Evolutionary conservation across 1,284 basidiomycete species (phyloP), one percentile per base, ranked within the genome.

Genomic region (Melanopsichium pennsylvanicum): DNA sequence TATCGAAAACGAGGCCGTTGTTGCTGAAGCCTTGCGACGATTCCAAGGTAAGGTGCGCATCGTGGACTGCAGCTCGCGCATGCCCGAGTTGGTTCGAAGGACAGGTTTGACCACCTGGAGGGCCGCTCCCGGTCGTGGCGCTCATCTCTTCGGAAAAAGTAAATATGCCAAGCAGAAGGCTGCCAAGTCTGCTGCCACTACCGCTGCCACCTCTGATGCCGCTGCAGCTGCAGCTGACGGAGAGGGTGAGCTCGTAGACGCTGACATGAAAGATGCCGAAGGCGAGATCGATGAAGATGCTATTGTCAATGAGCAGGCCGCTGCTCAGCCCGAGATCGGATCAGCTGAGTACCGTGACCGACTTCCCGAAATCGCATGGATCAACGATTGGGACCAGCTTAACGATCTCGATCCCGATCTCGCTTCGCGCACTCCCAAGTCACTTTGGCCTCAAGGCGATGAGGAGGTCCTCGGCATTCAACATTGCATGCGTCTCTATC

Each of bases 1-100:
- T 1, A 86, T 94, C 25, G 96, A 98, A 83, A 97, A 99, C 81
- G 96, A 99, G 82, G 92, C 96, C 8, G 95, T 98, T 57, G 85
- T 98, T 26, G 90, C 92, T 2, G 89, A 90, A 27, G 93, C 78
- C 4, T 43, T 80, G 27, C 69, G 76, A 22, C 71, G 74, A 35
- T 63, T 59, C 42, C 41, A 27, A 44, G 58, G 71, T 88, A 90
- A 89, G 15, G 93, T 93, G 76, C 85, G 88, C 47, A 85, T 98
- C 19, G 85, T 95, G 19, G 91, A 97, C 77, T 89, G 91, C 38
- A 88, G 90, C 1, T 82, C 84, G 31, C 84, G 85, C 40, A 83
- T 95, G 5, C 90, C 91, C 0, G 85, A 85, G 23, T 86, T 99
- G 27, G 84, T 87, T 50, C 87, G 92, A 44, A 84, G 88, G 33